These are phyloP conservation scores for Xylariaceae sp. DNA, from an alignment of 2,329 filamentous ascomycete species.

Conservation along the genomic window DNA sequence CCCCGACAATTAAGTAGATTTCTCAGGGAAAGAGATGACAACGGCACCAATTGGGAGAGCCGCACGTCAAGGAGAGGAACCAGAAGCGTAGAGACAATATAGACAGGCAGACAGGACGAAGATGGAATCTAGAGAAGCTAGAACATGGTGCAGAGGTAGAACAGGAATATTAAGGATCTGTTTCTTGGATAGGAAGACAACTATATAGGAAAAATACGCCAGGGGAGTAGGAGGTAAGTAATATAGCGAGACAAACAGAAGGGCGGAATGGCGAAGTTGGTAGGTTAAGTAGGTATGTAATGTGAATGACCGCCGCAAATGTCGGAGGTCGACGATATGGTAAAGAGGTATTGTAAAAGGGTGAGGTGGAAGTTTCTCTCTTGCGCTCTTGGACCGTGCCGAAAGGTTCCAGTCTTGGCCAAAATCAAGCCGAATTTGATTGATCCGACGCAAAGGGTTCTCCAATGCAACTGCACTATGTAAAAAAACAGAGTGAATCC, in stretches of 20 bases:
- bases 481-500: background rate
- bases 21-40: slow-evolving; percentile 6
- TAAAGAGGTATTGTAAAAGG: slow-evolving; percentile 9
- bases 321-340: slow-evolving; percentile 10
- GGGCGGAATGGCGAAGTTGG: background rate
- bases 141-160: slow-evolving; percentile 32
- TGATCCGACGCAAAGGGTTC: background rate
- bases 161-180: slow-evolving; percentile 10
- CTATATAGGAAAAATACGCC: slow-evolving; percentile 1
- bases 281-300: background rate
- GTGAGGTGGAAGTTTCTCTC: slow-evolving; percentile 33
- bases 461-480: background rate
- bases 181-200: slow-evolving; percentile 3
- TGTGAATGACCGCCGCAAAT: background rate
- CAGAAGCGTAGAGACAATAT: slow-evolving; percentile 28
- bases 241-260: background rate
- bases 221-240: background rate
- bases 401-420: background rate
- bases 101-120: slow-evolving; percentile 14
- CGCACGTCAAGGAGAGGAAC: slow-evolving; percentile 33
- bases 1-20: slow-evolving; percentile 26
- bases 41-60: slow-evolving; percentile 26
- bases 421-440: background rate
- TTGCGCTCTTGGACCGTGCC: background rate
- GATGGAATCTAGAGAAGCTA: slow-evolving; percentile 21